These are phyloP conservation scores for Lomentospora prolificans DNA, from an alignment of 2,329 filamentous ascomycete genomes.

Conservation along the genomic window DNA sequence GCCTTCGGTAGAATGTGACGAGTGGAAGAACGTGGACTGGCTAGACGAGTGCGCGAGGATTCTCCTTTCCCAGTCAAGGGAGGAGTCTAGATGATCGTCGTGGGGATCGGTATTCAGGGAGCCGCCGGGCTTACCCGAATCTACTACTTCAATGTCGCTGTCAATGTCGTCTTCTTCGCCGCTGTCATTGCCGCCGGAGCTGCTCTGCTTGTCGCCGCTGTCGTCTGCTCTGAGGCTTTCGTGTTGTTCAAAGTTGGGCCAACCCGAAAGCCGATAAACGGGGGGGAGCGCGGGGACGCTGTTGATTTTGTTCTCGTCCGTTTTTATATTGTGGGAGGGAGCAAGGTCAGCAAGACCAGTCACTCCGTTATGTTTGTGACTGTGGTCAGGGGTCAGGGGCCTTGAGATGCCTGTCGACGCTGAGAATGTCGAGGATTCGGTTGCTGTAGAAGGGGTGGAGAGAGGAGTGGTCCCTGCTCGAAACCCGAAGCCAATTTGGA, in stretches of 20 bases:
- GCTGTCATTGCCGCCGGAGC: background rate
- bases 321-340: background rate
- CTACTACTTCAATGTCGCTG: background rate
- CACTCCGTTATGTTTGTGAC: background rate
- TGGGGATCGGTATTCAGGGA: background rate
- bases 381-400: slow-evolving; percentile 6
- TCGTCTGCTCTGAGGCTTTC: background rate
- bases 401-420: background rate
- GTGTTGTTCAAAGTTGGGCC: slow-evolving; percentile 2
- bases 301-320: background rate
- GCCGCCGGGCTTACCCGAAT: background rate
- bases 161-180: background rate
- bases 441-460: slow-evolving; percentile 2
- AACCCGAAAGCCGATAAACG: slow-evolving; percentile 6
- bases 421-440: background rate
- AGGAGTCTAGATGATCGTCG: background rate
- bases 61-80: background rate
- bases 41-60: background rate
- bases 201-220: background rate
- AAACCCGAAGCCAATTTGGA: background rate
- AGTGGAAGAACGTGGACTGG: background rate
- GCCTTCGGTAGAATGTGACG: background rate
- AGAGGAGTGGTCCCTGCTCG: slow-evolving; percentile 1
- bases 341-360: background rate
- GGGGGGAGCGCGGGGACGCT: slow-evolving; percentile 4